Base-by-base conservation (phyloP, 257 asterid genomes). In the Penstemon newberryi region DNA sequence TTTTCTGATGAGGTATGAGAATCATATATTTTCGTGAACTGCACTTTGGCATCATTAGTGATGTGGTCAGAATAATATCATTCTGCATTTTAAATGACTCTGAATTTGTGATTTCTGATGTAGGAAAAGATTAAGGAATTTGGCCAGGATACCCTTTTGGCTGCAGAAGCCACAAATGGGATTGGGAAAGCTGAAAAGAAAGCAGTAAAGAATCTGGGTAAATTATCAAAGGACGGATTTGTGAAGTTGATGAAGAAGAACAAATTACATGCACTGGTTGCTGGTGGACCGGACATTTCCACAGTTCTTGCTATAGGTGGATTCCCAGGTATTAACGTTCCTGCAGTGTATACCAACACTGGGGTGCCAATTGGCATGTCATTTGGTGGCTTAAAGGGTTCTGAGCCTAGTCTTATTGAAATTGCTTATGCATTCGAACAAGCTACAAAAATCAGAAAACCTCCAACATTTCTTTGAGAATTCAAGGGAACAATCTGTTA, bases 341-440 rank as follows among this genome's bases (percentile, higher is more conserved):
- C 92, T 3, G 95, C 88, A 1, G 92, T 87, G 5, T 87, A 85
- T 57, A 84, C 75, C 66, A 55, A 60, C 5, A 73, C 74, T 57
- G 91, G 91, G 12, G 78, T 77, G 81, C 93, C 95, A 0, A 79
- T 87, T 47, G 91, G 96, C 2, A 70, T 87, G 5, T 75, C 76
- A 51, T 87, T 89, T 42, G 89, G 91, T 12, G 95, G 95, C 13
- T 51, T 87, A 10, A 85, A 72, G 69, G 93, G 95, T 4, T 11
- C 78, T 12, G 93, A 89, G 42, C 87, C 87, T 64, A 73, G 13
- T 12, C 71, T 89, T 51, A 87, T 89, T 3, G 89, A 89, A 73
- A 65, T 82, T 70, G 84, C 89, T 19, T 85, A 80, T 59, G 92
- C 86, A 39, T 87, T 83, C 51, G 90, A 89, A 66, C 92, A 83